Evolutionary conservation across 176 grass and related monocot genomes (phyloP).

Genomic region (Sorghum bicolor): DNA sequence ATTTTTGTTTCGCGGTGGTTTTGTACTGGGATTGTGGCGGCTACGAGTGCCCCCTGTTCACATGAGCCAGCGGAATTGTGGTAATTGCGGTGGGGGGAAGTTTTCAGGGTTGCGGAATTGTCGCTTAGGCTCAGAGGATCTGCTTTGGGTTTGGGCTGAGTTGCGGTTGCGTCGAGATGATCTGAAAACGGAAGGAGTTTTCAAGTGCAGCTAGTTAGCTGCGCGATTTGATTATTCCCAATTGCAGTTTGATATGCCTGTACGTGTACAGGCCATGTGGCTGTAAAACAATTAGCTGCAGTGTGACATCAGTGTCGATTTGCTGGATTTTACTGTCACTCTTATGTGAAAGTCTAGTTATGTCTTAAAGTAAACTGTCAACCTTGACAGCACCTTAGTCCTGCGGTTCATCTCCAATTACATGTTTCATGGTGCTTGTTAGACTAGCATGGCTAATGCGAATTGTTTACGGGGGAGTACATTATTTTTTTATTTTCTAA

Average conservation of each 20-base stretch:
- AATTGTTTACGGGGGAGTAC: background rate
- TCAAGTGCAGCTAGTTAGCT: background rate
- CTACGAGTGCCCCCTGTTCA: background rate
- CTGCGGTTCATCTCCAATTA: background rate
- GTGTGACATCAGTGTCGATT: background rate
- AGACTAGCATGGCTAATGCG: background rate
- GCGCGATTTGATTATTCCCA: background rate
- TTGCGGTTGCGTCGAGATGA: background rate
- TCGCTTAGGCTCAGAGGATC: background rate
- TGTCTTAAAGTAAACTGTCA: background rate
- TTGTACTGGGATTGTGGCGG: background rate
- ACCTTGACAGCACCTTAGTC: background rate
- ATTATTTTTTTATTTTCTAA: background rate
- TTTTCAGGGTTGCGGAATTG: background rate
- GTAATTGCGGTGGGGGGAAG: too few species aligned
- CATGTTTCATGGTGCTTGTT: background rate
- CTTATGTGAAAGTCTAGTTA: background rate
- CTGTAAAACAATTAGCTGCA: background rate
- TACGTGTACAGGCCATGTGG: background rate
- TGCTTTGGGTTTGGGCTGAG: background rate
- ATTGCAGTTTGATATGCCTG: background rate
- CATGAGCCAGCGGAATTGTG: background rate
- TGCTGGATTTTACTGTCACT: background rate
- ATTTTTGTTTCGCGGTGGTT: background rate
- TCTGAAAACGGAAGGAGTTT: conserved; percentile 1